phyloP scores from a whole-genome alignment of 176 grass and related monocot genomes.

The Oryza punctata region DNA sequence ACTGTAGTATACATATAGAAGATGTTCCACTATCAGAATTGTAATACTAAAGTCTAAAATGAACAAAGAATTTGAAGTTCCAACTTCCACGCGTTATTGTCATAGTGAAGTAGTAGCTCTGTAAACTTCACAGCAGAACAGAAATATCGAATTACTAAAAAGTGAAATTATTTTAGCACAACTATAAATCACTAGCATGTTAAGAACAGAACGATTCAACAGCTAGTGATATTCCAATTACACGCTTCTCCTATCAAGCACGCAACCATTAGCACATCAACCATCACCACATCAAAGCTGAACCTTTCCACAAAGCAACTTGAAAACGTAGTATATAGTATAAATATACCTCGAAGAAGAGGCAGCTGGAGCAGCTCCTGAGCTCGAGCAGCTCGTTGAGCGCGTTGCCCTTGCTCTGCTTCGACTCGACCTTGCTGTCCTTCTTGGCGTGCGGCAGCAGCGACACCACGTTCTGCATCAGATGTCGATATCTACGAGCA shows the following conservation, averaged over 20 bases:
- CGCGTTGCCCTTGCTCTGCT: conserved; percentile 76
- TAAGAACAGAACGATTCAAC: not conserved
- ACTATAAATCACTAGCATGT: not conserved
- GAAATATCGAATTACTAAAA: not conserved
- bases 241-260: not conserved
- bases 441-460: conserved; percentile 89
- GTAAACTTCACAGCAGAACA: not conserved
- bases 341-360: conserved; percentile 82
- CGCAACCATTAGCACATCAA: not conserved
- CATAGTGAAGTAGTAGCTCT: not conserved
- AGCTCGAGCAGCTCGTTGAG: conserved; percentile 93
- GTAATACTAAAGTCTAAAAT: not conserved
- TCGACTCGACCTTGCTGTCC: conserved; percentile 94
- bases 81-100: not conserved
- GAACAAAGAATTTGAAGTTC: not conserved
- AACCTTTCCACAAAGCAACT: conserved; percentile 1
- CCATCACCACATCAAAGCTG: not conserved
- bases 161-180: not conserved
- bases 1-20: conserved; percentile 52
- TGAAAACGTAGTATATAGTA: not conserved
- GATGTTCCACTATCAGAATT: conserved; percentile 17
- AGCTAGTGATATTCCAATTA: not conserved
- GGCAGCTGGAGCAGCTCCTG: conserved; percentile 76
- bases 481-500: conserved; percentile 70
- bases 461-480: conserved; percentile 81